Base-by-base conservation (phyloP, 805 yeast genomes). In the Cyberlindnera maclurae region DNA sequence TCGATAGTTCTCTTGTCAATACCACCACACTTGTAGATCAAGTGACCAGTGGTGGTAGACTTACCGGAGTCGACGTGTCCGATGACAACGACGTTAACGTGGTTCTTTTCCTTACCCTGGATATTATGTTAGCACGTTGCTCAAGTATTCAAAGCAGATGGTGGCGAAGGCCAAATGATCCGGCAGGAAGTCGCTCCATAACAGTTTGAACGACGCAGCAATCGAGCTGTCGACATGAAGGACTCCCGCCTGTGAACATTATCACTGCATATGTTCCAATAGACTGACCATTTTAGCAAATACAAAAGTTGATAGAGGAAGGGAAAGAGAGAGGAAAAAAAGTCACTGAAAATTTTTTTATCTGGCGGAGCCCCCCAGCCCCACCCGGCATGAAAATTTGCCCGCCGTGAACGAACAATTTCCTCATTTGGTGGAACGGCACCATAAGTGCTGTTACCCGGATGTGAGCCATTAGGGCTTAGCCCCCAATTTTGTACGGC, bases 61-160 rank as follows among this genome's bases (percentile, higher is more conserved):
- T 85, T 84, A 76, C 90, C 90, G 64, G 97, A 89, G 77, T 90
- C 97, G 97, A 93, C 97, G 95, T 90, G 97, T 75, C 97, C 98
- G 73, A 90, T 90, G 70, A 93, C 97, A 73, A 93, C 98, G 77
- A 90, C 95, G 96, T 90, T 90, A 79, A 90, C 85, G 85, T 90
- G 97, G 74, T 77, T 65, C 83, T 90, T 89, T 66, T 80, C 96
- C 75, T 87, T 87, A 81, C 96, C 96, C 95, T 20, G 24, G 8
- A 20, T 5, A 20, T 6, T 5, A 8, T 20, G 24, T 20, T 20
- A 20, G 24, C 24, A 20, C 24, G 24, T 20, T 20, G 24, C 24
- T 6, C 24, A 20, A 20, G 5, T 5, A 6, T 20, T 20, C 8
- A 20, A 20, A 20, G 24, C 5, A 20, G 8, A 20, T 5, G 24